Evolutionary conservation across 2,329 filamentous ascomycete species (phyloP).

Genomic region (Fusarium poae): DNA sequence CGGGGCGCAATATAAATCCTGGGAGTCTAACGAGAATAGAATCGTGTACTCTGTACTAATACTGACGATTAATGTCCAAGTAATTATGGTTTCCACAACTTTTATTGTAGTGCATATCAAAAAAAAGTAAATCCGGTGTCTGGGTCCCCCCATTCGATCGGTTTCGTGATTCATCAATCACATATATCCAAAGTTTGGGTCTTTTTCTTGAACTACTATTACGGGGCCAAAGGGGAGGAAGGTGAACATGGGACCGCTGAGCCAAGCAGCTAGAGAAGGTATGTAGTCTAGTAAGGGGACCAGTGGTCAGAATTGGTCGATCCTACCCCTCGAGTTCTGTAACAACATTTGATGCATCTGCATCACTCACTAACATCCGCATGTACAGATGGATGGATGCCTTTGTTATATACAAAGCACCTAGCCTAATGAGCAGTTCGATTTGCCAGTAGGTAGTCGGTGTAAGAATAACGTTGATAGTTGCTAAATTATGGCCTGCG

Average conservation of each 20-base stretch:
- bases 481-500: slow-evolving; percentile 14
- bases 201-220: background rate
- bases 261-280: slow-evolving; percentile 31
- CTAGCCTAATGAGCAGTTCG: background rate
- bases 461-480: background rate
- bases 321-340: slow-evolving; percentile 18
- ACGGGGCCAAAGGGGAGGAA: background rate
- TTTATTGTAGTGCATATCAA: background rate
- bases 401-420: slow-evolving; percentile 1
- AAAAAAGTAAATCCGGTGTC: background rate
- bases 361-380: background rate
- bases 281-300: slow-evolving; percentile 19
- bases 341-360: slow-evolving; percentile 14
- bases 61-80: background rate
- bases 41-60: background rate
- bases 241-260: slow-evolving; percentile 26
- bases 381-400: background rate
- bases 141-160: background rate
- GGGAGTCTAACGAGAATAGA: background rate
- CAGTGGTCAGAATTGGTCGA: slow-evolving; percentile 26
- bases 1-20: background rate
- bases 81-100: background rate
- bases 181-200: background rate
- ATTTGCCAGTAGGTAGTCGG: background rate
- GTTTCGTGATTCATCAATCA: background rate